These are phyloP conservation scores for Bacidia gigantensis DNA, from an alignment of 495 filamentous ascomycete genomes.

Conservation along the genomic window DNA sequence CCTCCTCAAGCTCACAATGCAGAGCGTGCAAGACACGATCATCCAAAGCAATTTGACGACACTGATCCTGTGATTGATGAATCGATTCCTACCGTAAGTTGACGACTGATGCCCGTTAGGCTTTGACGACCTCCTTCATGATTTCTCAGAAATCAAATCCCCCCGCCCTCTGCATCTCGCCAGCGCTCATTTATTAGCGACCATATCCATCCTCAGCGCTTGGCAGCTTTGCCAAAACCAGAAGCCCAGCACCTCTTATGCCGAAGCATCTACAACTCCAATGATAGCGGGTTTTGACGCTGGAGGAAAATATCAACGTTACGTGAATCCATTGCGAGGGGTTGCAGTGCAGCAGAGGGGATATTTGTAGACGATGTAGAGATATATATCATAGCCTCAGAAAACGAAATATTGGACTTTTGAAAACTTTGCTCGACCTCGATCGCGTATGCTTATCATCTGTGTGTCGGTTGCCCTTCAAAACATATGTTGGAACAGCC, in stretches of 20 bases:
- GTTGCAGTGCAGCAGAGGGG: neutral
- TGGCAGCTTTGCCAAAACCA: neutral
- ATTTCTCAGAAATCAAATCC: neutral
- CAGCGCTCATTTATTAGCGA: slow-evolving; percentile 2
- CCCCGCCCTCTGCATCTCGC: neutral
- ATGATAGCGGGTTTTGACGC: neutral
- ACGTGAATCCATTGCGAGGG: neutral
- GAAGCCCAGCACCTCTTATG: neutral
- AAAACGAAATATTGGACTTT: neutral
- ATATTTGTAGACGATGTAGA: neutral
- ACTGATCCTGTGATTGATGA: slow-evolving; percentile 56
- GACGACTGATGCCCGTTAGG: neutral
- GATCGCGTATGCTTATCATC: too few relatives aligned
- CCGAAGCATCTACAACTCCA: neutral
- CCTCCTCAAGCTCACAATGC: slow-evolving; percentile 92
- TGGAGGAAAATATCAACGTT: neutral
- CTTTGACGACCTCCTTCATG: neutral
- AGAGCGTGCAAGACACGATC: slow-evolving; percentile 96
- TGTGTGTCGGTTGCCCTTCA: too few relatives aligned
- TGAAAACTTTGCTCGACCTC: too few relatives aligned
- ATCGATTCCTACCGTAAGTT: neutral
- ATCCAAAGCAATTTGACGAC: slow-evolving; percentile 94
- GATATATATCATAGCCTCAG: neutral
- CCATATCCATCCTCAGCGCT: neutral
- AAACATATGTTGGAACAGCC: too few relatives aligned